A percentile compares a stretch with the other conserved stretches of the same genome.
Conservation (phyloP, 2,329 filamentous ascomycete species). For the Penicillium paneum region DNA sequence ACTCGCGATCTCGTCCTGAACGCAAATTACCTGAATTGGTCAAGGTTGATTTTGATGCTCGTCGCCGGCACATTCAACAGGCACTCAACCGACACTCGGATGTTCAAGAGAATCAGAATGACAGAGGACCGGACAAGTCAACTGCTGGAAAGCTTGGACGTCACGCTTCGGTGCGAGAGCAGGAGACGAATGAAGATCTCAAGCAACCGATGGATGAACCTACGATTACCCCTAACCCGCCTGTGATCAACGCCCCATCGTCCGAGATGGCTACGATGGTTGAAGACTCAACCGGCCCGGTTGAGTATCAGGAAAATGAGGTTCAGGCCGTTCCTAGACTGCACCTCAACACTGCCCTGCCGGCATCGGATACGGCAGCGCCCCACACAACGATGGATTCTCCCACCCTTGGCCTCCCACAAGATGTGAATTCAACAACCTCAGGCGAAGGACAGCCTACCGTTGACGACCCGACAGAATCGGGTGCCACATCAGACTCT, state of each 20-base stretch:
- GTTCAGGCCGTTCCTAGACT: slow-evolving; percentile 22
- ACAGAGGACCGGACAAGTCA: slow-evolving; percentile 51
- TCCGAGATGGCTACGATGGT: slow-evolving; percentile 25
- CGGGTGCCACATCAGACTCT: slow-evolving; percentile 57
- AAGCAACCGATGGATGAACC: slow-evolving; percentile 23
- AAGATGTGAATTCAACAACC: slow-evolving; percentile 9
- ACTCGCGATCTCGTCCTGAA: slow-evolving; percentile 34
- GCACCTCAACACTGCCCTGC: slow-evolving; percentile 27
- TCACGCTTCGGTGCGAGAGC: slow-evolving; percentile 45
- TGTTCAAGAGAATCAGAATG: slow-evolving; percentile 61
- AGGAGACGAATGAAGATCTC: slow-evolving; percentile 40
- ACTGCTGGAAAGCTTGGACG: slow-evolving; percentile 54
- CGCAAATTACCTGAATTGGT: slow-evolving; percentile 60
- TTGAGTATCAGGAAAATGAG: slow-evolving; percentile 13
- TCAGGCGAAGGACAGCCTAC: slow-evolving; percentile 2
- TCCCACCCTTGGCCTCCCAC: slow-evolving; percentile 41
- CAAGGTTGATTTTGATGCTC: slow-evolving; percentile 79
- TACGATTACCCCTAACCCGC: slow-evolving; percentile 1
- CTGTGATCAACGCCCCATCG: slow-evolving; percentile 3
- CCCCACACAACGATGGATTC: slow-evolving; percentile 39
- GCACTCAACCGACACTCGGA: slow-evolving; percentile 67
- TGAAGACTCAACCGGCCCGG: slow-evolving; percentile 15
- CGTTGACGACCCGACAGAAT: slow-evolving; percentile 20
- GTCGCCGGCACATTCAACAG: slow-evolving; percentile 76
- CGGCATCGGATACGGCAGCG: slow-evolving; percentile 12